phyloP scores from a whole-genome alignment of 176 grass and related monocot species.

The Juncus inflexus region DNA sequence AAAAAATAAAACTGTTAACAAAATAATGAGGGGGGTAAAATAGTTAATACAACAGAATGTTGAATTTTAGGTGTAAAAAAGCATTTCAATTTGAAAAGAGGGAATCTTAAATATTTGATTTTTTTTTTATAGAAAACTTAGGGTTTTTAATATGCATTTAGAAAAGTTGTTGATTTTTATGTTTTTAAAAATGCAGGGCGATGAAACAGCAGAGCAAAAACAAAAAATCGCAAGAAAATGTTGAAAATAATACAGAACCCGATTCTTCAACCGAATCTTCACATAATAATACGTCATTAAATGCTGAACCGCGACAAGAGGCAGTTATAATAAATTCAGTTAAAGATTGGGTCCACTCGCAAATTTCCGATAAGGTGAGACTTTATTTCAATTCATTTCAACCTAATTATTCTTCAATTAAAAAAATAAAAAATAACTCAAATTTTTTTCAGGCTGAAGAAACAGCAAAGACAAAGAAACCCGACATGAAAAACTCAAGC shows the following conservation, averaged over 20 bases:
- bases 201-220: slow-evolving; percentile 57
- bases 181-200: slow-evolving; percentile 34
- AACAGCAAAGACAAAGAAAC: slow-evolving; percentile 39
- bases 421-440: slow-evolving; percentile 20
- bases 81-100: not conserved
- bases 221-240: slow-evolving; percentile 27
- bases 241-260: slow-evolving; percentile 33
- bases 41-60: no score
- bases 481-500: not conserved
- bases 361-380: slow-evolving; percentile 13
- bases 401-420: not conserved
- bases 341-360: slow-evolving; percentile 37
- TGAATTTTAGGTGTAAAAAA: not conserved
- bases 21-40: no score
- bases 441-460: slow-evolving; percentile 69
- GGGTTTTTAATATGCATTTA: not conserved
- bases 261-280: slow-evolving; percentile 37
- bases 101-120: not conserved
- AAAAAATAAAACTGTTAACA: no score
- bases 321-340: slow-evolving; percentile 27
- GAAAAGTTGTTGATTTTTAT: slow-evolving; percentile 18
- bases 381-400: not conserved
- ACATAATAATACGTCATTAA: slow-evolving; percentile 26
- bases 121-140: not conserved
- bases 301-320: slow-evolving; percentile 21